phyloP scores from a whole-genome alignment of 1,284 basidiomycete species.

The Xerocomus cyaneibrunnescens region DNA sequence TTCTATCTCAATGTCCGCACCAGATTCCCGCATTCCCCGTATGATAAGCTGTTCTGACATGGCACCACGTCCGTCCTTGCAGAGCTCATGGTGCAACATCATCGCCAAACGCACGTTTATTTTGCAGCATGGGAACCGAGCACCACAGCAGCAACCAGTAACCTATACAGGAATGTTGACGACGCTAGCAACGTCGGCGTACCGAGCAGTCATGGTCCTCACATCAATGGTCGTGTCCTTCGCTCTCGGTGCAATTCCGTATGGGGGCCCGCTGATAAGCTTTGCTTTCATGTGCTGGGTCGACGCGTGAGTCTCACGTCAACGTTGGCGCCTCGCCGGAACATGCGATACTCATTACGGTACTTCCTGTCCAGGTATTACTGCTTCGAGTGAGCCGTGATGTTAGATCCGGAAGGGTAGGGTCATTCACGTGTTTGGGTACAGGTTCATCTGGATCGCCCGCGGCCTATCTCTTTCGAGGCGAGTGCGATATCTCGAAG shows the following conservation, averaged over 20 bases:
- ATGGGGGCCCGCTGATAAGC: constrained; percentile 55
- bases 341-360: constrained; percentile 3
- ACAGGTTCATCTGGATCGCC: constrained; percentile 76
- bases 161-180: constrained; percentile 72
- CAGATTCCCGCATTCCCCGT: constrained; percentile 5
- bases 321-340: neutral
- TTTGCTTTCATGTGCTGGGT: constrained; percentile 81
- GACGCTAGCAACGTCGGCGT: constrained; percentile 72
- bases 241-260: constrained; percentile 60
- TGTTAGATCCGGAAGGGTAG: neutral
- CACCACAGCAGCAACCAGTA: constrained; percentile 46
- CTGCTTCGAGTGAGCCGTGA: constrained; percentile 73
- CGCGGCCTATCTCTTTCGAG: constrained; percentile 65
- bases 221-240: constrained; percentile 74
- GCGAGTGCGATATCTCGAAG: constrained; percentile 73
- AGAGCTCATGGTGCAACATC: constrained; percentile 72
- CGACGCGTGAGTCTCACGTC: constrained; percentile 62
- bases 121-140: constrained; percentile 62
- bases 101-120: constrained; percentile 71
- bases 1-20: constrained; percentile 73
- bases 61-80: constrained; percentile 12
- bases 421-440: constrained; percentile 6
- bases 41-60: constrained; percentile 14
- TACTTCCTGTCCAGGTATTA: constrained; percentile 63
- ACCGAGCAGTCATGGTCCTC: constrained; percentile 74